Evolutionary conservation across 768 basidiomycete genomes (phyloP), one percentile per base, ranked within the genome.

Genomic region (Mycena vulgaris): DNA sequence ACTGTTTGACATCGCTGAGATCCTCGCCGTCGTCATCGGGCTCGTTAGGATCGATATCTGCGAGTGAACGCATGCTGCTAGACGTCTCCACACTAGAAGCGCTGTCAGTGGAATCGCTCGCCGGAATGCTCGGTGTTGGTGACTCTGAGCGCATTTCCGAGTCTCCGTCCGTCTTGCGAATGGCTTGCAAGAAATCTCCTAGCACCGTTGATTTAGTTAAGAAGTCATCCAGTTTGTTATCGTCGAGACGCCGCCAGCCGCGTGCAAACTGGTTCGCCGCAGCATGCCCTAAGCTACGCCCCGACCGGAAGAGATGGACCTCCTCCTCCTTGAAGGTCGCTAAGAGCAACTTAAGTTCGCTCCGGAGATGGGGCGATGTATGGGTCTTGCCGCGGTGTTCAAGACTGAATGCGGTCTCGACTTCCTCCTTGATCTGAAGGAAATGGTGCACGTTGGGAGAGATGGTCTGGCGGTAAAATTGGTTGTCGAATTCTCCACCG

Each of bases 361-460:
- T 59, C 14, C 53, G 63, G 33, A 37, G 63, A 33, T 77, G 70
- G 3, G 77, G 70, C 0, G 69, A 70, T 2, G 70, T 71, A 56
- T 79, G 78, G 1, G 63, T 30, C 10, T 63, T 37, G 23, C 63
- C 52, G 23, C 51, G 35, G 21, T 23, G 28, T 31, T 52, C 23
- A 3, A 63, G 16, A 78, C 57, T 35, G 13, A 35, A 35, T 35
- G 33, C 33, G 7, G 33, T 6, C 33, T 35, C 33, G 33, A 35
- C 33, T 45, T 72, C 70, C 25, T 77, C 75, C 48, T 77, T 78
- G 42, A 78, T 53, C 2, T 66, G 62, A 2, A 73, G 62, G 48
- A 80, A 74, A 48, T 68, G 68, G 4, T 68, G 42, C 9, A 78
- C 69, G 47, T 80, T 78, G 0, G 76, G 78, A 5, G 78, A 72